A percentile compares a stretch with the other conserved stretches of the same genome.
phyloP scores from a whole-genome alignment of 768 basidiomycete species.

The Daedalea quercina region DNA sequence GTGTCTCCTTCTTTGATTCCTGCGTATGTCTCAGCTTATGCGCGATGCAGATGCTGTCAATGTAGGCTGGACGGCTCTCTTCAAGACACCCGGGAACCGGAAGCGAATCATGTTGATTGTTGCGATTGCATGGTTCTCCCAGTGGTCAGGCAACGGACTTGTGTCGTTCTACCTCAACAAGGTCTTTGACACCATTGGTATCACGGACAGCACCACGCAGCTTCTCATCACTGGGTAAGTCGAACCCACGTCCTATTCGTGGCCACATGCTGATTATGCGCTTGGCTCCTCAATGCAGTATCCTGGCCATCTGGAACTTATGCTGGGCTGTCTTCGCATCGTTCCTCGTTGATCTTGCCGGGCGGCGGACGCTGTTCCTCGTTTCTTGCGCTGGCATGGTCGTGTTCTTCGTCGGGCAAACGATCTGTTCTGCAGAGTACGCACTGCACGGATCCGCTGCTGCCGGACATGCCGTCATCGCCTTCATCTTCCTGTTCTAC shows the following conservation, averaged over 20 bases:
- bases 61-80: slow-evolving; percentile 61
- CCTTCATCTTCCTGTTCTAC: slow-evolving; percentile 81
- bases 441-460: slow-evolving; percentile 30
- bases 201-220: slow-evolving; percentile 53
- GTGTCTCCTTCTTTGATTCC: not conserved
- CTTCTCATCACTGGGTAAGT: slow-evolving; percentile 71
- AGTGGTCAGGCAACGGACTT: slow-evolving; percentile 82
- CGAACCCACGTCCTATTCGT: too few relatives aligned
- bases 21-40: slow-evolving; percentile 31
- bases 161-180: slow-evolving; percentile 77
- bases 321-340: slow-evolving; percentile 53
- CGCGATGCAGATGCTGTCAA: slow-evolving; percentile 45
- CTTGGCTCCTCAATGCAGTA: slow-evolving; percentile 23
- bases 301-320: slow-evolving; percentile 81
- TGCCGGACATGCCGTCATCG: slow-evolving; percentile 69
- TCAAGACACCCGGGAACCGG: slow-evolving; percentile 46
- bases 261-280: slow-evolving; percentile 1
- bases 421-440: slow-evolving; percentile 56
- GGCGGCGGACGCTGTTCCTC: slow-evolving; percentile 66
- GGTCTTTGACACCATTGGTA: slow-evolving; percentile 64
- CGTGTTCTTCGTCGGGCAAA: slow-evolving; percentile 63
- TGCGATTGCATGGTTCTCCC: slow-evolving; percentile 53
- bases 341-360: slow-evolving; percentile 55
- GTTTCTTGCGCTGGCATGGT: slow-evolving; percentile 50
- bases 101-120: slow-evolving; percentile 50